Conservation (phyloP, 169 alveolate genomes). For the Plasmodium coatneyi region DNA sequence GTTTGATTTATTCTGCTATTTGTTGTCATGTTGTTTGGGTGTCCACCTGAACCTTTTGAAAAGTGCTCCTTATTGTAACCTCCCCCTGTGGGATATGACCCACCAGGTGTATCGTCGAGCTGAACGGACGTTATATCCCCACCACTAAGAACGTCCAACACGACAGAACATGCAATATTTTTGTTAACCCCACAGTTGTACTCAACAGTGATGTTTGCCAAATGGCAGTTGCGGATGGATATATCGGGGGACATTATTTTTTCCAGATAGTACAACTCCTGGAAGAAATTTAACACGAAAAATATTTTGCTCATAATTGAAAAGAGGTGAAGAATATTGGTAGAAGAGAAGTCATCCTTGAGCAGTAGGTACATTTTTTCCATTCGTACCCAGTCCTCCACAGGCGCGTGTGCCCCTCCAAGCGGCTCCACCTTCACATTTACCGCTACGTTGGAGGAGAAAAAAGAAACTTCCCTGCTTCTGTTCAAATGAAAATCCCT, state of each 20-base stretch:
- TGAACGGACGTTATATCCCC: not conserved
- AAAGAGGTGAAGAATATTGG: slow-evolving; percentile 33
- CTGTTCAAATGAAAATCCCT: not conserved
- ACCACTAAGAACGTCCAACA: not conserved
- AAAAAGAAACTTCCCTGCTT: slow-evolving; percentile 14
- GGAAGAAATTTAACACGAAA: slow-evolving; percentile 1
- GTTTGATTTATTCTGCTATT: not conserved
- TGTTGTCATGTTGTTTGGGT: not conserved
- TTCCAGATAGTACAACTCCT: slow-evolving; percentile 51
- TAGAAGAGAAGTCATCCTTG: slow-evolving; percentile 16
- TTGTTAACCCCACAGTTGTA: slow-evolving; percentile 17
- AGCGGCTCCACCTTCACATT: slow-evolving; percentile 20
- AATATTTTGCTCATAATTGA: slow-evolving; percentile 30
- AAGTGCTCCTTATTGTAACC: not conserved
- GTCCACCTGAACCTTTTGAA: not conserved
- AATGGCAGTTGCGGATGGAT: not conserved
- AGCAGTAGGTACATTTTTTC: slow-evolving; percentile 40
- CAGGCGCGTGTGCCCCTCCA: not conserved
- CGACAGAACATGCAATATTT: slow-evolving; percentile 19
- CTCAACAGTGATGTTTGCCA: slow-evolving; percentile 8
- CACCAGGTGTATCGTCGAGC: not conserved
- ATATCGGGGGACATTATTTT: not conserved
- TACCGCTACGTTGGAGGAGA: slow-evolving; percentile 16
- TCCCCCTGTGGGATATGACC: not conserved
- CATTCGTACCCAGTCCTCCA: slow-evolving; percentile 31